A percentile compares a stretch with the other conserved stretches of the same genome.
These are phyloP conservation scores for Colletotrichum gigasporum DNA, from an alignment of 2,329 filamentous ascomycete species.

Conservation along the genomic window DNA sequence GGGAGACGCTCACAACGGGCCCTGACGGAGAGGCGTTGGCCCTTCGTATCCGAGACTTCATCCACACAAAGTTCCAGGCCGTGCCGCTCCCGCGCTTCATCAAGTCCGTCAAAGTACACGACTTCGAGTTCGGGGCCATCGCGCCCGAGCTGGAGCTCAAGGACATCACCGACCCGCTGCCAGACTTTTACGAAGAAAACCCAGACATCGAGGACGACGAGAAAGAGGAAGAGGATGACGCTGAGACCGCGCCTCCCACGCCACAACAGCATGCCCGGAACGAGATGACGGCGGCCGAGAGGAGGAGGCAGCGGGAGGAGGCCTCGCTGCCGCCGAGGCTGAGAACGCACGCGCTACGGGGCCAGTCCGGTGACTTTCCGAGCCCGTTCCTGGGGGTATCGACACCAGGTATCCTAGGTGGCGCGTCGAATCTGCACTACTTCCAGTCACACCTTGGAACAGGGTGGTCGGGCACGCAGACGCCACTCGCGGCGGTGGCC, in stretches of 20 bases:
- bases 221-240: conserved; percentile 47
- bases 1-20: conserved; percentile 90
- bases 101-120: conserved; percentile 92
- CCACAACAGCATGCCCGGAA: conserved; percentile 28
- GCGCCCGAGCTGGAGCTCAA: conserved; percentile 90
- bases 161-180: conserved; percentile 93
- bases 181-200: conserved; percentile 94
- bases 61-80: conserved; percentile 95
- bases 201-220: conserved; percentile 63
- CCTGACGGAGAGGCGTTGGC: conserved; percentile 87
- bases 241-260: conserved; percentile 37
- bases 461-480: conserved; percentile 79
- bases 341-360: conserved; percentile 44
- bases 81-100: conserved; percentile 94
- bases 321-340: conserved; percentile 47
- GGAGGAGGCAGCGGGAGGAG: conserved; percentile 30
- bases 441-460: conserved; percentile 81
- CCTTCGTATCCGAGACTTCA: conserved; percentile 87
- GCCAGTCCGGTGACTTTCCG: conserved; percentile 51
- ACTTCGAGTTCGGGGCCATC: conserved; percentile 89
- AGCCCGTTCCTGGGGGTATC: conserved; percentile 67
- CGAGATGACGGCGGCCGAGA: conserved; percentile 33
- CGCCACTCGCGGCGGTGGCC: conserved; percentile 81
- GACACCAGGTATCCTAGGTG: conserved; percentile 74
- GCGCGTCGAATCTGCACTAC: conserved; percentile 81